These are phyloP conservation scores for Penicillium macrosclerotiorum DNA, from an alignment of 495 filamentous ascomycete genomes.

Conservation along the genomic window DNA sequence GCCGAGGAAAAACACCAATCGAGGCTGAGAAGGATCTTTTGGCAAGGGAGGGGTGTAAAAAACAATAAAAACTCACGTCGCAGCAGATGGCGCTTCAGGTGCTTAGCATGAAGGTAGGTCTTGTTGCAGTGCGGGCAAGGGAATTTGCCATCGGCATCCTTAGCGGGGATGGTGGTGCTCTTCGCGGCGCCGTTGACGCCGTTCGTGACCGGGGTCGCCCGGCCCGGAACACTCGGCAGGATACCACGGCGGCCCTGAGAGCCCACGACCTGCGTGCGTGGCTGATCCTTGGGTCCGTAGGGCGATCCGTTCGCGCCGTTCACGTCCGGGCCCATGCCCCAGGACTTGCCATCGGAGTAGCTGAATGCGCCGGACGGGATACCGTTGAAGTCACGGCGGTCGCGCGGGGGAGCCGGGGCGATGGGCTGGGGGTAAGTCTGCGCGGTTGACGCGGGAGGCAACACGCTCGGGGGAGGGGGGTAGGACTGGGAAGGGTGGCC, in stretches of 20 bases:
- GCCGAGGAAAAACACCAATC: too few relatives aligned
- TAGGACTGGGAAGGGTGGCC: conserved; percentile 56
- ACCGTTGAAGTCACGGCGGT: conserved; percentile 52
- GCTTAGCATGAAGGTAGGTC: conserved; percentile 96
- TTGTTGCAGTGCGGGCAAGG: conserved; percentile 96
- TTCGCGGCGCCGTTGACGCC: conserved; percentile 64
- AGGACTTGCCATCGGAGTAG: conserved; percentile 45
- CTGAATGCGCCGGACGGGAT: conserved; percentile 63
- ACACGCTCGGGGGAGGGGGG: conserved; percentile 59
- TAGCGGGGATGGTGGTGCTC: conserved; percentile 76
- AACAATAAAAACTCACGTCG: conserved; percentile 80
- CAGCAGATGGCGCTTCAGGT: conserved; percentile 91
- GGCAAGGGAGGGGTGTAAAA: too few relatives aligned
- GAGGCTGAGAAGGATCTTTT: not conserved
- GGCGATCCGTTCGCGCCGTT: conserved; percentile 42
- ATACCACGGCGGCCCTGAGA: conserved; percentile 88
- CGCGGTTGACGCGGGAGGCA: conserved; percentile 62
- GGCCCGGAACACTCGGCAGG: conserved; percentile 82
- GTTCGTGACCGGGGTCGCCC: conserved; percentile 61
- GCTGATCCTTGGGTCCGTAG: conserved; percentile 48
- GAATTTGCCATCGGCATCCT: conserved; percentile 95
- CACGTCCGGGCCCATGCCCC: conserved; percentile 41
- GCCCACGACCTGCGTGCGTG: conserved; percentile 86
- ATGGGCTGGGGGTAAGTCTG: conserved; percentile 70
- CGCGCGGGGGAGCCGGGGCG: conserved; percentile 64